phyloP scores from a whole-genome alignment of 2,329 filamentous ascomycete species.

The Colletotrichum coccodes region DNA sequence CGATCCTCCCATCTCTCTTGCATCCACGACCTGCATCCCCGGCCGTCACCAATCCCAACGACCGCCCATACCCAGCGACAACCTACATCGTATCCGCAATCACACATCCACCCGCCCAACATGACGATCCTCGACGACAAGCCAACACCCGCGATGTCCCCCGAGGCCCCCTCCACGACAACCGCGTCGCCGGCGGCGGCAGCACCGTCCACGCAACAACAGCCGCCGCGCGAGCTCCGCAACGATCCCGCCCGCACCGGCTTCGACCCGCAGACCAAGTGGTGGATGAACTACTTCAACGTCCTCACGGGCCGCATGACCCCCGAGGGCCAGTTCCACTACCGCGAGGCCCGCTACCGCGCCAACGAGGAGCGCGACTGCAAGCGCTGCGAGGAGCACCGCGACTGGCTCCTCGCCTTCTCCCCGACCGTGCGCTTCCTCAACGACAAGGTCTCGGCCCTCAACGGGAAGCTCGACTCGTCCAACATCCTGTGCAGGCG shows the following conservation, averaged over 20 bases:
- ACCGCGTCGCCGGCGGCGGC: conserved; percentile 26
- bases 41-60: not conserved
- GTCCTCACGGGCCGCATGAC: conserved; percentile 81
- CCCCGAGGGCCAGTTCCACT: conserved; percentile 75
- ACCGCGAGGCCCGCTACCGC: conserved; percentile 80
- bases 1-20: not conserved
- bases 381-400: conserved; percentile 81
- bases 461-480: conserved; percentile 80
- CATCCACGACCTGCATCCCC: not conserved
- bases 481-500: conserved; percentile 85
- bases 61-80: not conserved
- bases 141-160: not conserved
- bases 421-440: conserved; percentile 90
- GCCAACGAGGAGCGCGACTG: conserved; percentile 83
- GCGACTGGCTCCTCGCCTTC: conserved; percentile 85
- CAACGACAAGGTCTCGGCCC: conserved; percentile 79
- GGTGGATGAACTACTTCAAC: conserved; percentile 89
- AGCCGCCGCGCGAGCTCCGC: conserved; percentile 49
- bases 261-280: conserved; percentile 68
- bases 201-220: conserved; percentile 7
- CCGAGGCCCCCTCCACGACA: conserved; percentile 18
- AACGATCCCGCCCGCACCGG: conserved; percentile 71
- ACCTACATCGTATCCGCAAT: not conserved
- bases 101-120: not conserved
- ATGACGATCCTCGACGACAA: conserved; percentile 3